Percentiles rank a stretch among this genome's conserved stretches.
Conservation (phyloP, 306 rosid genomes). For the Malus asiatica region DNA sequence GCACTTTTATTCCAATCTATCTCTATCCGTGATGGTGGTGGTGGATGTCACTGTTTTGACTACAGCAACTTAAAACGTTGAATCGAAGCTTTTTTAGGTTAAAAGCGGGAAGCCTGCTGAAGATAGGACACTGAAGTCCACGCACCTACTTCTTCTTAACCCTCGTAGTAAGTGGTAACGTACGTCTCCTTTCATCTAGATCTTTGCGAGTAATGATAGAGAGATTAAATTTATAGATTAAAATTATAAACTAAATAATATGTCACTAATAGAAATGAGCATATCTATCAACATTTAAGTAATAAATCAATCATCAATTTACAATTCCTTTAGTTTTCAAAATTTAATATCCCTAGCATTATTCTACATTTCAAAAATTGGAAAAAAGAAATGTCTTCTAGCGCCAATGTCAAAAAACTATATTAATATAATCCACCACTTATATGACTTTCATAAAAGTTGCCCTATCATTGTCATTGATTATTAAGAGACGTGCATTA, state of each 20-base stretch:
- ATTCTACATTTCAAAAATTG: constrained; percentile 7
- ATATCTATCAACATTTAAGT: no score
- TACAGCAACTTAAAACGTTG: constrained; percentile 18
- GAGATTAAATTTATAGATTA: no score
- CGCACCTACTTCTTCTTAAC: constrained; percentile 41
- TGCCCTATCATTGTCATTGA: constrained; percentile 22
- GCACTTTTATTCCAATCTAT: constrained; percentile 2
- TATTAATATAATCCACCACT: constrained; percentile 13
- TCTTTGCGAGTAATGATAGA: fast-evolving
- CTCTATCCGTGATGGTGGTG: constrained; percentile 9
- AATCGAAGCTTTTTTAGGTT: constrained; percentile 75
- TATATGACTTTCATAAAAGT: constrained; percentile 33
- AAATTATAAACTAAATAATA: no score
- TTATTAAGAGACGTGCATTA: constrained; percentile 33
- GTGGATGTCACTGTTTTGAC: constrained; percentile 41
- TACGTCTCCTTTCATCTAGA: background rate
- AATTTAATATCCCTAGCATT: background rate
- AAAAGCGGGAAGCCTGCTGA: constrained; percentile 42
- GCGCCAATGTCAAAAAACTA: constrained; percentile 7
- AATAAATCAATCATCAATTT: no score
- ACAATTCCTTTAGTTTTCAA: no score
- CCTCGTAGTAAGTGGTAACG: background rate
- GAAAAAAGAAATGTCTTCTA: background rate
- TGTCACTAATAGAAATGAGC: no score
- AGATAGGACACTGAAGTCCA: constrained; percentile 76